Evolutionary conservation across 805 yeast genomes (phyloP).

Genomic region (Myxozyma udenii): DNA sequence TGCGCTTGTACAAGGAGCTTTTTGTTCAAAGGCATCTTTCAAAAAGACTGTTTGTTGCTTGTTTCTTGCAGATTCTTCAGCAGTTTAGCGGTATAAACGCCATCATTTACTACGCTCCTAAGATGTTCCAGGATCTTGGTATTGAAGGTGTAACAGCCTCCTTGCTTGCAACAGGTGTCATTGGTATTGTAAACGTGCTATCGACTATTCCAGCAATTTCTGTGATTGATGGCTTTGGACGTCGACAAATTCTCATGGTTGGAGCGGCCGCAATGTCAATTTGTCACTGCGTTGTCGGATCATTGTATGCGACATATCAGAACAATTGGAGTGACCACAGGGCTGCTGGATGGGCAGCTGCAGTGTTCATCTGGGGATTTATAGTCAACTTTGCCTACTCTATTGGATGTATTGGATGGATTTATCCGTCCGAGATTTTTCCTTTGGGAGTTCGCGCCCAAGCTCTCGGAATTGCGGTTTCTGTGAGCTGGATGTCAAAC

Average conservation of each 20-base stretch:
- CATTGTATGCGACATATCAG: constrained; percentile 43
- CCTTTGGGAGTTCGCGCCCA: constrained; percentile 68
- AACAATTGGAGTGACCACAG: constrained; percentile 40
- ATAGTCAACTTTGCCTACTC: constrained; percentile 33
- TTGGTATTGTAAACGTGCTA: constrained; percentile 48
- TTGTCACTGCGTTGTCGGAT: constrained; percentile 41
- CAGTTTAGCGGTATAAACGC: constrained; percentile 48
- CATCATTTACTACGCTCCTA: constrained; percentile 48
- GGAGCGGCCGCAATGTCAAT: constrained; percentile 65
- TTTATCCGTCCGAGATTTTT: constrained; percentile 63
- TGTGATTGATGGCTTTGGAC: constrained; percentile 59
- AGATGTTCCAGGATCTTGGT: constrained; percentile 48
- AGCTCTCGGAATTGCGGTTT: constrained; percentile 58
- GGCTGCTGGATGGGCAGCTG: constrained; percentile 31
- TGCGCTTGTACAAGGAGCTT: constrained; percentile 20
- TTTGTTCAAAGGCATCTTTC: constrained; percentile 16
- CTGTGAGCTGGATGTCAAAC: constrained; percentile 69
- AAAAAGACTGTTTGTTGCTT: constrained; percentile 23
- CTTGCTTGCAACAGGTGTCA: constrained; percentile 44
- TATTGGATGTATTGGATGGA: constrained; percentile 44
- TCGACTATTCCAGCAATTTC: constrained; percentile 56
- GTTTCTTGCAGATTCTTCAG: constrained; percentile 29
- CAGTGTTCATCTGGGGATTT: constrained; percentile 30
- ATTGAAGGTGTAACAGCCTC: constrained; percentile 48
- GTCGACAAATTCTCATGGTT: constrained; percentile 56